Base-by-base conservation (phyloP, 345 rosid species). In the Dimocarpus longan region DNA sequence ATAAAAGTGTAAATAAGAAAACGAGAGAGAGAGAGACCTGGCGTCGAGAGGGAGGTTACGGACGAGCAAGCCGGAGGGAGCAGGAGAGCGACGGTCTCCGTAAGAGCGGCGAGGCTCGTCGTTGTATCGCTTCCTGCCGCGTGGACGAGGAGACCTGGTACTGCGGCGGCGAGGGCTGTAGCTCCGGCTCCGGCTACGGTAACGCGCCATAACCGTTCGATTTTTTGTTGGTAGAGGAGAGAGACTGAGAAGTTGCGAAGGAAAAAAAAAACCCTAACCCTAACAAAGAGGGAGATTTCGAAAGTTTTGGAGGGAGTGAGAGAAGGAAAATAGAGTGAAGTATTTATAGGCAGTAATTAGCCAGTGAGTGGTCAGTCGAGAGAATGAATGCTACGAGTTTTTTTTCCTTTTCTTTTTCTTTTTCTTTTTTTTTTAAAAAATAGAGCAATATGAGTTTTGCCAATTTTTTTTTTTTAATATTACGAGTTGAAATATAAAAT, bases 1-100 rank as follows among this genome's bases (percentile, higher is more conserved):
- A 21, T 22, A 32, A 6, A 46, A 1, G 32, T 16, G 63, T 39
- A 10, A 21, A 60, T 10, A n/a, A 21, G 9, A 8, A 4, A 60
- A 9, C 21, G 12, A 54, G 59, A 54, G 37, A 46, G 52, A 19
- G 39, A 26, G 43, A 57, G 64, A 95, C 98, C 97, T 93, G 21
- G 95, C 93, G 70, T 93, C 93, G 60, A 93, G 98, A 68, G 98
- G 97, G 32, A 95, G 98, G 79, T 95, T 95, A 74, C 98, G 98
- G 79, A 93, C 83, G 80, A 95, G 97, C 78, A 95, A 87, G 74
- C 98, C 98, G 16, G 97, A 91, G n/a, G 97, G 97, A 69, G 88
- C 91, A 46, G 95, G 89, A 4, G 95, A 93, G 28, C 94, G 95
- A 69, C 90, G 94, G 85, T 90, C 96, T 0, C 96, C 81, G 79